phyloP scores from a whole-genome alignment of 2,329 filamentous ascomycete species.

The Cryoendolithus antarcticus region DNA sequence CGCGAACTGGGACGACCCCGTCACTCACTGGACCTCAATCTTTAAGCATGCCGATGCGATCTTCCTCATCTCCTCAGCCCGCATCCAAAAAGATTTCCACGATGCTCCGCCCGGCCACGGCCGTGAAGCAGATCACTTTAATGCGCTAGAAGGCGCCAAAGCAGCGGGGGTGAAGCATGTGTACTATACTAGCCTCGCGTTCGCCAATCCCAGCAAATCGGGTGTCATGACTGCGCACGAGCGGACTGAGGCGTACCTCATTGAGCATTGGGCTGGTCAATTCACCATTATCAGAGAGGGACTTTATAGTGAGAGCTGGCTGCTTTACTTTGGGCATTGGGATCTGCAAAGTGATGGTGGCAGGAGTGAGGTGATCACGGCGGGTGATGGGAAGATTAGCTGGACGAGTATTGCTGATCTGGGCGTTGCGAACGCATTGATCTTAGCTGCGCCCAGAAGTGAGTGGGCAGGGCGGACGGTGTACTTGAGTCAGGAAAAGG shows the following conservation, averaged over 20 bases:
- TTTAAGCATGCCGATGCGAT: conserved; percentile 28
- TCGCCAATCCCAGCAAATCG: conserved; percentile 28
- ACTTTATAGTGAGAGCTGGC: conserved; percentile 36
- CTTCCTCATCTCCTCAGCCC: conserved; percentile 34
- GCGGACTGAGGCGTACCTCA: conserved; percentile 31
- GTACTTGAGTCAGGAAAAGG: conserved; percentile 23
- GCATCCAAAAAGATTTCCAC: conserved; percentile 33
- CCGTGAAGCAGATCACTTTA: conserved; percentile 32
- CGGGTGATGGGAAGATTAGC: conserved; percentile 29
- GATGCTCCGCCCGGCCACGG: conserved; percentile 29
- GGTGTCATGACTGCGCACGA: conserved; percentile 36
- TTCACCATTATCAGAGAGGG: conserved; percentile 33
- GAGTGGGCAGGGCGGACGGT: conserved; percentile 26
- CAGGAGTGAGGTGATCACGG: conserved; percentile 25
- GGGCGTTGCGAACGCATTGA: conserved; percentile 29
- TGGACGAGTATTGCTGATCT: conserved; percentile 35
- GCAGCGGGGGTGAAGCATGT: conserved; percentile 31
- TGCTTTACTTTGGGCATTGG: conserved; percentile 35
- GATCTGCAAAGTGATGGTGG: conserved; percentile 20
- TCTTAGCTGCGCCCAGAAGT: conserved; percentile 23
- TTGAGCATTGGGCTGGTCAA: conserved; percentile 13
- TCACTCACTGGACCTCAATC: conserved; percentile 21
- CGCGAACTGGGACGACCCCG: conserved; percentile 28
- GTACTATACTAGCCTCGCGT: conserved; percentile 35
- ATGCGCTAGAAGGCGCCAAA: conserved; percentile 30